Evolutionary conservation across 345 rosid genomes (phyloP).

Genomic region (Cochlearia excelsa): DNA sequence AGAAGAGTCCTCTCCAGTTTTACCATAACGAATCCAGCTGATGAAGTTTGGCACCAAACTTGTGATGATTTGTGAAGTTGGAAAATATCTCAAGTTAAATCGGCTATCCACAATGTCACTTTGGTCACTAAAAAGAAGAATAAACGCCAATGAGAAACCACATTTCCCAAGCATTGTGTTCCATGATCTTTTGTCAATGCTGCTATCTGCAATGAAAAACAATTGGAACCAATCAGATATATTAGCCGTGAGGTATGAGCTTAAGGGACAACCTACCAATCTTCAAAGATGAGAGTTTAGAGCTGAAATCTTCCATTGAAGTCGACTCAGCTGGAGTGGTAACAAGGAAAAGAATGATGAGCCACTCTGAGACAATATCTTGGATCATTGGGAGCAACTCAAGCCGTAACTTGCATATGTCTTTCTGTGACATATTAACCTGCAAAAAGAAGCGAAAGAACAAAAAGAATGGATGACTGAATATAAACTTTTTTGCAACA

Average conservation of each 20-base stretch:
- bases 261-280: constrained; percentile 58
- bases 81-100: constrained; percentile 44
- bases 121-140: constrained; percentile 49
- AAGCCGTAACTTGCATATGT: constrained; percentile 64
- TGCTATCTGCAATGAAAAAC: constrained; percentile 55
- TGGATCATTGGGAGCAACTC: constrained; percentile 90
- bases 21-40: constrained; percentile 83
- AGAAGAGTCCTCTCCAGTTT: constrained; percentile 59
- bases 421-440: constrained; percentile 69
- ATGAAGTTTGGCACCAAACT: constrained; percentile 55
- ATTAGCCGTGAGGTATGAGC: constrained; percentile 15
- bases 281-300: constrained; percentile 80
- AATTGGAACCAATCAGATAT: constrained; percentile 15
- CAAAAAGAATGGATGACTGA: constrained; percentile 1
- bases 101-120: constrained; percentile 40
- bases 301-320: constrained; percentile 79
- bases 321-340: constrained; percentile 73
- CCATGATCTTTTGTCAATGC: constrained; percentile 67
- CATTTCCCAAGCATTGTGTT: constrained; percentile 70
- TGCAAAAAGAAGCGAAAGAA: constrained; percentile 34
- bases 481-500: constrained; percentile 14
- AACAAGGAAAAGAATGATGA: constrained; percentile 61
- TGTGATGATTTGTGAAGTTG: constrained; percentile 52
- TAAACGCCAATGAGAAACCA: constrained; percentile 72
- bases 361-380: constrained; percentile 83